A percentile compares a stretch with the other conserved stretches of the same genome.
Conservation (phyloP, 352 stramenopile species). For the Stephanocyclus meneghinianus region DNA sequence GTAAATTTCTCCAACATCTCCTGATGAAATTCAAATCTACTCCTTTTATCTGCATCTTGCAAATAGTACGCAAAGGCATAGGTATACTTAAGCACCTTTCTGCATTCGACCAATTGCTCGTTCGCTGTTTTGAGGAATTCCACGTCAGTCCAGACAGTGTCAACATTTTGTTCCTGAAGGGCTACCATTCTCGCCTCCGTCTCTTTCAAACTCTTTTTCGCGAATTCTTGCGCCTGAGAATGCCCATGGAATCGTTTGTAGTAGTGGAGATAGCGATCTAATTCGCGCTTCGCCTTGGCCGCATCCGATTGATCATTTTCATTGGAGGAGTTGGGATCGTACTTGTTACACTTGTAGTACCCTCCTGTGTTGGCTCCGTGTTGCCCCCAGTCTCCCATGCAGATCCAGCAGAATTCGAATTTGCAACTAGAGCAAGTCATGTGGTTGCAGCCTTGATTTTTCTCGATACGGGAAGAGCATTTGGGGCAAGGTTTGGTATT, state of each 20-base stretch:
- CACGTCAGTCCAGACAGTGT: constrained; percentile 94
- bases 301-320: constrained; percentile 83
- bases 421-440: constrained; percentile 93
- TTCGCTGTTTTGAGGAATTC: constrained; percentile 96
- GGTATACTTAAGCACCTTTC: constrained; percentile 98
- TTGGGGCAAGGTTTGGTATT: constrained; percentile 99
- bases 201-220: constrained; percentile 91
- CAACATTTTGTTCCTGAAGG: constrained; percentile 86
- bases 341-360: constrained; percentile 99
- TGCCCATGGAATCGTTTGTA: constrained; percentile 98
- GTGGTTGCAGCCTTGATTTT: constrained; percentile 99
- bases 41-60: constrained; percentile 57
- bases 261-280: constrained; percentile 99
- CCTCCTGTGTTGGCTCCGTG: constrained; percentile 94
- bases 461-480: constrained; percentile 98
- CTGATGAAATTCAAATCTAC: constrained; percentile 82
- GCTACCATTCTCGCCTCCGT: constrained; percentile 95
- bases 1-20: constrained; percentile 84
- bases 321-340: constrained; percentile 75
- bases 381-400: constrained; percentile 93
- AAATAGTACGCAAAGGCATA: constrained; percentile 95
- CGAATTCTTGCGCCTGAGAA: constrained; percentile 94
- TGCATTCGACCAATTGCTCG: constrained; percentile 94
- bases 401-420: constrained; percentile 99
- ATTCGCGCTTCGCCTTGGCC: constrained; percentile 91